Base-by-base conservation (phyloP, 768 basidiomycete species). In the Guyanaporus albipodus region DNA sequence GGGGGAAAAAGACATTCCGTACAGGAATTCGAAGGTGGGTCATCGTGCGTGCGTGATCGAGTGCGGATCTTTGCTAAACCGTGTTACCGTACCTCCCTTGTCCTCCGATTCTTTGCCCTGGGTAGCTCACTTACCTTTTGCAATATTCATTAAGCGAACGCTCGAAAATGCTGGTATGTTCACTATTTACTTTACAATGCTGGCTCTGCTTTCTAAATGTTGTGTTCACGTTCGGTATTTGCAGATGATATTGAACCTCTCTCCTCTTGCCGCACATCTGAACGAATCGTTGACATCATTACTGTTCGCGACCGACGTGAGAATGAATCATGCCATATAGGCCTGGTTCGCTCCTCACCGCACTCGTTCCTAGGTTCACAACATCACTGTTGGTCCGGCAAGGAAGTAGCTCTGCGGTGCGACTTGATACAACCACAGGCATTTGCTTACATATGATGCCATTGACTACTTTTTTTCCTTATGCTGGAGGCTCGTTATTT, bases 71-170 rank as follows among this genome's bases (percentile, higher is more conserved):
- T 64, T 61, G 63, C 46, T 35, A 42, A 58, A 58, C 54, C 56
- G 52, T 62, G 59, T 23, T 54, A 38, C 45, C 40, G 44, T 51
- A 52, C 46, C 39, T 44, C 43, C 50, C 44, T 44, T 48, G 43
- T 43, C 44, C 48, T 38, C 48, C 44, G 40, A 48, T 37, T 52
- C 23, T 15, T 51, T 41, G 32, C 54, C 38, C 34, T 57, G 52
- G 36, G 62, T 24, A 91, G 86, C 75, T 95, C 63, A 96, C 93
- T 26, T 92, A 93, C 67, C 70, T 95, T 44, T 70, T 96, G 60
- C 92, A 94, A 79, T 88, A 91, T 58, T 93, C 91, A 50, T 69
- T 95, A 61, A 91, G 91, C 60, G 93, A 92, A 45, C 86, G 85
- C 70, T 92, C 85, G 17, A 91, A 91, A 74, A 91, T 88, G 28